Conservation (phyloP, 1,139 yeast genomes). For the Pichia sp. region DNA sequence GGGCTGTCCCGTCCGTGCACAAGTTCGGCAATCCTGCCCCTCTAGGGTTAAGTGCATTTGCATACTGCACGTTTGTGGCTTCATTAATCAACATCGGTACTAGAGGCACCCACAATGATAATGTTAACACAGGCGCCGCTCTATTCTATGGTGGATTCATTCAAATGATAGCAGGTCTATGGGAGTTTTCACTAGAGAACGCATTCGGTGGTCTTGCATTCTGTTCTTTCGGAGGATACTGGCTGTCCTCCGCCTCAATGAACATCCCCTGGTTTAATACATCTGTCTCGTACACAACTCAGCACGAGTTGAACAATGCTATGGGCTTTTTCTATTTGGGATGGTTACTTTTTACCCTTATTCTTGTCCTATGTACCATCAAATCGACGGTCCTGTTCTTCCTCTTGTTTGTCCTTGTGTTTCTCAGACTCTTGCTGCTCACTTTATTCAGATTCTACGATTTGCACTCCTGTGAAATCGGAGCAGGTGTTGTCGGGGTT, state of each 20-base stretch:
- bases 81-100: slow-evolving; percentile 62
- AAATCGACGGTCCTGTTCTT: slow-evolving; percentile 79
- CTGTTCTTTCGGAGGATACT: slow-evolving; percentile 80
- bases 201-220: slow-evolving; percentile 89
- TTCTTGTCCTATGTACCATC: slow-evolving; percentile 61
- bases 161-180: slow-evolving; percentile 70
- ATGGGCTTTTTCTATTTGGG: slow-evolving; percentile 71
- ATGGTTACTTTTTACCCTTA: slow-evolving; percentile 75
- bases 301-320: slow-evolving; percentile 46
- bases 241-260: slow-evolving; percentile 74
- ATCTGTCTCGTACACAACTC: slow-evolving; percentile 41
- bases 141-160: slow-evolving; percentile 80
- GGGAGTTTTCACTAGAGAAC: slow-evolving; percentile 72
- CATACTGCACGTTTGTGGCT: slow-evolving; percentile 77
- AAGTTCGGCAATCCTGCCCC: slow-evolving; percentile 89
- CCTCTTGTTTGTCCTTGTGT: slow-evolving; percentile 57
- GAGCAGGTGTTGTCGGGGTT: slow-evolving; percentile 75
- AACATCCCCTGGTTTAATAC: slow-evolving; percentile 71
- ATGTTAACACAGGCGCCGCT: slow-evolving; percentile 68
- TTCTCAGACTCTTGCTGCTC: slow-evolving; percentile 63
- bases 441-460: slow-evolving; percentile 45
- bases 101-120: slow-evolving; percentile 49
- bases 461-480: slow-evolving; percentile 32
- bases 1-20: slow-evolving; percentile 59
- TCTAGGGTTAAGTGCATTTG: slow-evolving; percentile 78